A percentile compares a stretch with the other conserved stretches of the same genome.
Evolutionary conservation across 2,329 filamentous ascomycete species (phyloP).

Genomic region (Sarocladium oryzae): DNA sequence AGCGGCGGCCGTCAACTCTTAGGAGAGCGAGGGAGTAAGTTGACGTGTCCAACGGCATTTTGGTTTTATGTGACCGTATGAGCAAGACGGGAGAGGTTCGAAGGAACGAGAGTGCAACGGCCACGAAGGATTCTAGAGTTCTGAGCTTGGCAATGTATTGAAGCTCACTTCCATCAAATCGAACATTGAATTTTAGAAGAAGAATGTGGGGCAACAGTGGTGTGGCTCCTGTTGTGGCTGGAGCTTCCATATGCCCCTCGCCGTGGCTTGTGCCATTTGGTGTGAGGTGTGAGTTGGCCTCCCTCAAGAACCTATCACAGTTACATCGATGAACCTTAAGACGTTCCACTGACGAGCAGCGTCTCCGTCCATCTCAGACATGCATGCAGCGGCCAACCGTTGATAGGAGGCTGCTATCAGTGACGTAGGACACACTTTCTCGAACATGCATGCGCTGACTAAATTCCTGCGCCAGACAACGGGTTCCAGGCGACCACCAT

Average conservation of each 20-base stretch:
- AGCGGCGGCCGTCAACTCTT: conserved; percentile 77
- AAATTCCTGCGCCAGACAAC: too few relatives aligned
- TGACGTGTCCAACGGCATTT: conserved; percentile 91
- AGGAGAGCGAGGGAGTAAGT: conserved; percentile 83
- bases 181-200: conserved; percentile 6
- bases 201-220: conserved; percentile 6
- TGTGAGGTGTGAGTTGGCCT: too few relatives aligned
- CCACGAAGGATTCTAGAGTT: not conserved
- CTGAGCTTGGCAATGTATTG: not conserved
- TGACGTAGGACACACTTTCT: too few relatives aligned
- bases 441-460: too few relatives aligned
- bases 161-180: conserved; percentile 9
- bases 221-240: conserved; percentile 15
- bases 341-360: too few relatives aligned
- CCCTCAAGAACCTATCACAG: not conserved
- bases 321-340: too few relatives aligned
- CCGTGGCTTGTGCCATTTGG: conserved; percentile 14
- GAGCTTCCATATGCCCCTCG: conserved; percentile 9
- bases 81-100: not conserved
- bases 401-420: too few relatives aligned
- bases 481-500: too few relatives aligned
- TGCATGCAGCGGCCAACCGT: too few relatives aligned
- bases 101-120: too few relatives aligned
- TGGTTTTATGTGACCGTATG: too few relatives aligned
- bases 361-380: too few relatives aligned